Conservation (phyloP, 176 grass and related monocot species). For the Sorghum bicolor region Sorghum_bicolor_NCBIv3 NC_012878.2:53405501-53406000, state of each 20-base stretch:
- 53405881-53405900: not conserved
- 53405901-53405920: not conserved
- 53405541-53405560: not conserved
- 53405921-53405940: not conserved
- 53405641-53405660: not conserved
- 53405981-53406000: not conserved
- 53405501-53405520: slow-evolving; percentile 4
- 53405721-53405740: not conserved
- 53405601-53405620: not conserved
- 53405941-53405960: not conserved
- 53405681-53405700: too few relatives aligned
- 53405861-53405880: not conserved
- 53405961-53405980: not conserved
- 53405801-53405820: not conserved
- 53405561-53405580: not conserved
- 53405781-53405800: not conserved
- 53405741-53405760: not conserved
- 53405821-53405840: not conserved
- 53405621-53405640: not conserved
- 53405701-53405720: too few relatives aligned
- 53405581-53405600: slow-evolving; percentile 14
- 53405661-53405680: not conserved
- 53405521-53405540: slow-evolving; percentile 5
- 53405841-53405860: not conserved
- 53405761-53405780: not conserved